Conservation (phyloP, 257 asterid species). For the Rubia yunnanensis region DNA sequence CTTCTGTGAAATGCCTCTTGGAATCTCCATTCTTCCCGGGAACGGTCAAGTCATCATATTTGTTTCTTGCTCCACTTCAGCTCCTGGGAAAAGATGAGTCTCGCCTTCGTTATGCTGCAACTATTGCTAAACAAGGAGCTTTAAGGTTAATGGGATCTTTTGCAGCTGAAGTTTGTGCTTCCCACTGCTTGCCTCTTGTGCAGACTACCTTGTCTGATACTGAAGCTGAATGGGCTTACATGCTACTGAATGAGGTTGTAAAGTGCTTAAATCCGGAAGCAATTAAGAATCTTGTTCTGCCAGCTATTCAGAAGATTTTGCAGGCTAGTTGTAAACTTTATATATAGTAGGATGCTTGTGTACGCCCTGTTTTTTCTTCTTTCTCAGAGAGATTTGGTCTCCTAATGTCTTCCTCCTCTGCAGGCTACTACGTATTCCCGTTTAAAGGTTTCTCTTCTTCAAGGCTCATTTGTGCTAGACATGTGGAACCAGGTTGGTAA, state of each 20-base stretch:
- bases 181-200: slow-evolving; percentile 75
- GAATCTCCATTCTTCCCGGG: slow-evolving; percentile 81
- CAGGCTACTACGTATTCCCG: slow-evolving; percentile 76
- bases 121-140: slow-evolving; percentile 75
- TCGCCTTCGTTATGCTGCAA: slow-evolving; percentile 82
- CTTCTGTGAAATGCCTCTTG: slow-evolving; percentile 78
- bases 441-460: slow-evolving; percentile 96
- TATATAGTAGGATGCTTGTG: slow-evolving; percentile 8
- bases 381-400: slow-evolving; percentile 5
- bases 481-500: slow-evolving; percentile 76
- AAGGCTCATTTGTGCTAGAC: slow-evolving; percentile 93
- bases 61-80: slow-evolving; percentile 82
- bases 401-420: slow-evolving; percentile 22
- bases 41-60: slow-evolving; percentile 70
- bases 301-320: slow-evolving; percentile 77
- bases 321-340: slow-evolving; percentile 52
- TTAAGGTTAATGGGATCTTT: slow-evolving; percentile 71
- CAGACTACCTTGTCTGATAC: slow-evolving; percentile 54
- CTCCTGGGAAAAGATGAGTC: slow-evolving; percentile 72
- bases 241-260: slow-evolving; percentile 65
- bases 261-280: slow-evolving; percentile 59
- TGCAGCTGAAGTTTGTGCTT: slow-evolving; percentile 88
- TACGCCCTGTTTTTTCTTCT: neutral
- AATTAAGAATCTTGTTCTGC: slow-evolving; percentile 49
- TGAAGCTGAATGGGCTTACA: slow-evolving; percentile 83